Conservation (phyloP, 2,329 filamentous ascomycete genomes). For the Aurifilum marmelostoma region DNA sequence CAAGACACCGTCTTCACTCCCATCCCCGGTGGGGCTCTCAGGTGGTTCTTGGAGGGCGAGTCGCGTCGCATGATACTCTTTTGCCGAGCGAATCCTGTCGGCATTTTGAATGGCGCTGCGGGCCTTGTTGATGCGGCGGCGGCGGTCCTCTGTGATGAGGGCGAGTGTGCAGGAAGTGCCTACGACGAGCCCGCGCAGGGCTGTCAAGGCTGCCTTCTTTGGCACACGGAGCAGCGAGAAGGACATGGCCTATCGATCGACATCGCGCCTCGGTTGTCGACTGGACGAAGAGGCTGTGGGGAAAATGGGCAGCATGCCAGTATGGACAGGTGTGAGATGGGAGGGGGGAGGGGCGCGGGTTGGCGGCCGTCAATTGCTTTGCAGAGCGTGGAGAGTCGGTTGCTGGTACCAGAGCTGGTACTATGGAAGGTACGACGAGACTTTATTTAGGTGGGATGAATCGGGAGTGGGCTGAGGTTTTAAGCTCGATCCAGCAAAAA, state of each 20-base stretch:
- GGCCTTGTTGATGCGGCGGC: constrained; percentile 47
- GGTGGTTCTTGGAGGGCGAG: constrained; percentile 28
- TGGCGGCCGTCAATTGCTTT: background rate
- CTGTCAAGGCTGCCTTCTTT: constrained; percentile 50
- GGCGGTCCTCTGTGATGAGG: constrained; percentile 49
- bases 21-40: background rate
- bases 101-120: constrained; percentile 45
- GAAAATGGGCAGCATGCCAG: constrained; percentile 20
- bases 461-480: constrained; percentile 10
- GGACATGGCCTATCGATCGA: constrained; percentile 36
- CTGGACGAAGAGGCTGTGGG: constrained; percentile 17
- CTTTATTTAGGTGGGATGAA: background rate
- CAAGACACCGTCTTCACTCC: background rate
- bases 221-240: constrained; percentile 45
- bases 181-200: constrained; percentile 47
- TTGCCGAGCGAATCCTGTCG: constrained; percentile 43
- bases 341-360: background rate
- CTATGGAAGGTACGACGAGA: background rate
- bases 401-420: background rate
- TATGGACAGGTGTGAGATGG: background rate
- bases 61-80: constrained; percentile 42
- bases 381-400: background rate
- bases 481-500: background rate
- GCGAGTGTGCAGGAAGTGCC: constrained; percentile 51
- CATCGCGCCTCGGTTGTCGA: constrained; percentile 29